Evolutionary conservation across 2,329 filamentous ascomycete genomes (phyloP), one percentile per base, ranked within the genome.

Genomic region (Sarocladium brachiariae): DNA sequence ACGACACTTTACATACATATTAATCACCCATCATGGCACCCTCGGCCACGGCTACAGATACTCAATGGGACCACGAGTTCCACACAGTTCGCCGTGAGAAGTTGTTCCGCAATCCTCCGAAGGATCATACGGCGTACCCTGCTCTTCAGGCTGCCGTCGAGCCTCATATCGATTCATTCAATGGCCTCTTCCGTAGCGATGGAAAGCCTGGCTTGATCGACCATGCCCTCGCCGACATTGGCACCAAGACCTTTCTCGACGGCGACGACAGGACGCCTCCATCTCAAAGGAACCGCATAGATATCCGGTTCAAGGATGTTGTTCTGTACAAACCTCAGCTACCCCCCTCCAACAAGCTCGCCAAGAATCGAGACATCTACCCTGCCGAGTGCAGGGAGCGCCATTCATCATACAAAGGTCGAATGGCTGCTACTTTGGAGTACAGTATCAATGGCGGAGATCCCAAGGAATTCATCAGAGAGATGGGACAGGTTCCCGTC

Each of bases 111-210:
- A 84, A 95, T 58, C 92, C 93, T 16, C 92, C 93, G 0, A 86
- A 81, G 62, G 91, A 97, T 65, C 86, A 82, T 59, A 87, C 87
- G 9, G 89, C 92, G 53, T 97, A 95, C 63, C 93, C 93, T 13
- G 80, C 87, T 19, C 81, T 99, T 45, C 86, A 91, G 60, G 80
- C 80, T 54, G 88, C 92, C n/a, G 84, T 97, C 53, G 78, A 87
- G 57, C 93, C 93, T 47, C 93, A 99, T 68, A 86, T 97, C 60
- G 85, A 96, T 62, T 93, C 93, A 6, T 99, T 96, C 80, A 96
- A 99, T 73, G 84, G 84, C 49, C 77, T 97, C 45, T 95, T 96
- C 64, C 80, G 83, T 27, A 75, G 78, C 52, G 78, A 85, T 67
- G 89, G 87, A 47, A 70, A 67, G 56, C 66, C 64, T 13, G 68